Evolutionary conservation across 2,329 filamentous ascomycete species (phyloP), one percentile per base, ranked within the genome.

Genomic region (Aspergillus uvarum): DNA sequence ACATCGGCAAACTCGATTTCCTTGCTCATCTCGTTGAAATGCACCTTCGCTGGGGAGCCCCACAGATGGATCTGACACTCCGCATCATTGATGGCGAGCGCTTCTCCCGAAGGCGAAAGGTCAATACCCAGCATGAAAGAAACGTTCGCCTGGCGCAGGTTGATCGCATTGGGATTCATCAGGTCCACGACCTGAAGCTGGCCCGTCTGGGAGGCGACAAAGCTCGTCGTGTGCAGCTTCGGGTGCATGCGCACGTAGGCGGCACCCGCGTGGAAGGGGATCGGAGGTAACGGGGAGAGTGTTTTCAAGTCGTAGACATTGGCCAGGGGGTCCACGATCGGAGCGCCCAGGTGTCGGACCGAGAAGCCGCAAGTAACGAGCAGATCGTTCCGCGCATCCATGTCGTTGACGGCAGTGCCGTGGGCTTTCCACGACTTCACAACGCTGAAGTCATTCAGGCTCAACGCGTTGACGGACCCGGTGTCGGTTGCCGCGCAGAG

Each of bases 161-260:
- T 93, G 71, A 91, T 92, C 21, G 91, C 89, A 70, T 96, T 93
- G 0, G 92, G 91, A 63, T 96, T 96, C 86, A 96, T 92, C 5
- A 99, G 84, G 74, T 99, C 95, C 54, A 98, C 92, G 14, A 98
- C 89, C 73, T 99, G 94, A 74, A 99, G 90, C 75, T 97, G 92
- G 1, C 96, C 95, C 48, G 87, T 90, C 70, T 96, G 92, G 2
- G 94, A 96, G 29, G 93, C 88, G 53, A 99, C 91, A 62, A 99
- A 93, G 69, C 91, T 94, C 0, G 96, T 98, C 0, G 95, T 97
- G 21, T 92, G 89, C 85, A 99, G 90, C 68, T 92, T 89, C 1
- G 96, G 95, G 74, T 99, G 95, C 90, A 99, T 95, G 60, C 95
- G 88, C 47, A 97, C 93, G 79, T 92, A 96, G 38, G 95, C 94